Evolutionary conservation across 2,329 filamentous ascomycete genomes (phyloP).

Genomic region (Xylariaceae sp.): DNA sequence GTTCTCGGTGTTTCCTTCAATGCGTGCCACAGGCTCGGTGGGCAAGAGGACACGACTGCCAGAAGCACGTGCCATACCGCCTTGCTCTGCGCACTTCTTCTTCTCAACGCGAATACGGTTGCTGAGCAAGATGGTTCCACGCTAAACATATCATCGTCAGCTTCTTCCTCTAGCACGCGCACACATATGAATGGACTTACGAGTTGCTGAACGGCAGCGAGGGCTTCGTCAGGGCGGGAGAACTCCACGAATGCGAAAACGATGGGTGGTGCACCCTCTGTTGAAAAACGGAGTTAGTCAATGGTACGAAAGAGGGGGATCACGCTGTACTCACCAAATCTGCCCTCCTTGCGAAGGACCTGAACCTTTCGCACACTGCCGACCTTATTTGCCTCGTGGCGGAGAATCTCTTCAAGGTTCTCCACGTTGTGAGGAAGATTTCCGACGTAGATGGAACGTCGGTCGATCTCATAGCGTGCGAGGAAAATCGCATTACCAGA

Average conservation of each 20-base stretch:
- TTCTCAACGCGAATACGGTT: constrained; percentile 36
- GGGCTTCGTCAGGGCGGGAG: constrained; percentile 33
- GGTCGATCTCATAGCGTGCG: constrained; percentile 31
- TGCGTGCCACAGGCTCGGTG: no score
- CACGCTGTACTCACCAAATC: constrained; percentile 6
- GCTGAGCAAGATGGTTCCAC: constrained; percentile 32
- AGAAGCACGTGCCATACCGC: constrained; percentile 7
- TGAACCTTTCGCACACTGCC: constrained; percentile 30
- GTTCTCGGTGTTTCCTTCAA: neutral
- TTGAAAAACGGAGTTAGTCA: constrained; percentile 1
- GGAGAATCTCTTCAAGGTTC: constrained; percentile 26
- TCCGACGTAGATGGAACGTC: constrained; percentile 34
- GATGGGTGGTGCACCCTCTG: constrained; percentile 22
- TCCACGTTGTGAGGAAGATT: constrained; percentile 27
- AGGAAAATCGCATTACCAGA: constrained; percentile 30
- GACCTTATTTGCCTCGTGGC: constrained; percentile 21
- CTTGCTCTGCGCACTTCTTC: constrained; percentile 27
- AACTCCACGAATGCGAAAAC: constrained; percentile 39
- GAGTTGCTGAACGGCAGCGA: constrained; percentile 33
- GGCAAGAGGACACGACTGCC: neutral
- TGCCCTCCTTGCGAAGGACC: constrained; percentile 27
- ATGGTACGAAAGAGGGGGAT: neutral
- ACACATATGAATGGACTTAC: constrained; percentile 31
- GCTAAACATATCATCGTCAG: constrained; percentile 26
- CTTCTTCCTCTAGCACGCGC: constrained; percentile 1